Base-by-base conservation (phyloP, 257 asterid genomes). In the Echium plantagineum region DNA sequence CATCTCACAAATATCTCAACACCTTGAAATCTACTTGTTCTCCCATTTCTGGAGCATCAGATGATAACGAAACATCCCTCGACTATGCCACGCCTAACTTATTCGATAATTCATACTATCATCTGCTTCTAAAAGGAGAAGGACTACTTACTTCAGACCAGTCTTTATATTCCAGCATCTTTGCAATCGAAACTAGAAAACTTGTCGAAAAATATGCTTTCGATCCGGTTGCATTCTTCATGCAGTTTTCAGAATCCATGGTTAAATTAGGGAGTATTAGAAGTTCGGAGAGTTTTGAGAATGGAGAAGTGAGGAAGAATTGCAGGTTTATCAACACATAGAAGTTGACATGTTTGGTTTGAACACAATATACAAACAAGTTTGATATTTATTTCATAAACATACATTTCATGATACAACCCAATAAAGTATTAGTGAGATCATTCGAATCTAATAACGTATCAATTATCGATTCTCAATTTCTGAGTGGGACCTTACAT, bases 251-350 rank as follows among this genome's bases (percentile, higher is more conserved):
- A 0, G 80, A 83, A 57, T 90, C 96, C 2, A 90, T 90, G 97
- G 96, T 90, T 69, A 90, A 77, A 66, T 4, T 90, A 83, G 96
- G 97, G 54, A 85, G 85, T 6, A 83, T 85, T 26, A 85, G 86
- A 8, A 88, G 83, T 46, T 72, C 77, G 5, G 89, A 87, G 13
- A 85, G 89, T 61, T 74, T 69, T 57, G 73, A 10, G 10, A 66
- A 87, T 73, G 96, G 96, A 24, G 97, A 90, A 78, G 94, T 90
- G 30, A 80, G 97, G 77, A 81, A 69, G 74, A 83, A 76, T 55
- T 85, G 97, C 75, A 83, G 95, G 80, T 90, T 87, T 74, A 86
- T 90, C 24, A 90, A 90, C 49, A 87, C 94, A 57, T 87, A 69
- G 72, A 63, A 21, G 4, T 22, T 21, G 0, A 21, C 7, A 28